Percentiles rank a stretch among this genome's conserved stretches.
Evolutionary conservation across 1,139 yeast species (phyloP).

Genomic region (Saccharomyces hybrid): DNA sequence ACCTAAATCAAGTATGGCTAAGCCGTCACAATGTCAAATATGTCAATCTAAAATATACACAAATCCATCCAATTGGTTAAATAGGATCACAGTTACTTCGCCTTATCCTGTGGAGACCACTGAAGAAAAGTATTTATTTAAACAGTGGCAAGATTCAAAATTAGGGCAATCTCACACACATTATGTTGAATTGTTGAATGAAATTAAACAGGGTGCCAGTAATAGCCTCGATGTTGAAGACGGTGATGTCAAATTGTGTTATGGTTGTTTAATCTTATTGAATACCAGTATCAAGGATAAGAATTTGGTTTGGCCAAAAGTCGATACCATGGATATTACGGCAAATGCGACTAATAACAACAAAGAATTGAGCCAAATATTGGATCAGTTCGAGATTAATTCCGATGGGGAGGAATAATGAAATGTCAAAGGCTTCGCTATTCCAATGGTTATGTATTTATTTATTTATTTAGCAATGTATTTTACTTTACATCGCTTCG

Average conservation of each 20-base stretch:
- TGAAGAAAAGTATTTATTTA: constrained; percentile 39
- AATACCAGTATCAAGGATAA: constrained; percentile 37
- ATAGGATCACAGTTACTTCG: constrained; percentile 60
- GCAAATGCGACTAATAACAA: constrained; percentile 13
- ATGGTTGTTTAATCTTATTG: constrained; percentile 68
- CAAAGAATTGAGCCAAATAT: constrained; percentile 33
- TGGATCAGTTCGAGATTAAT: constrained; percentile 46
- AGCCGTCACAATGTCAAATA: constrained; percentile 37
- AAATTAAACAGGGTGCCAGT: constrained; percentile 7
- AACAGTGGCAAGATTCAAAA: constrained; percentile 31
- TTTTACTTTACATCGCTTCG: neutral
- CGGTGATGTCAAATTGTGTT: constrained; percentile 43
- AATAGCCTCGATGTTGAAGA: constrained; percentile 8
- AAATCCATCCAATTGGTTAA: constrained; percentile 63
- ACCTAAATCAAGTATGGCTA: constrained; percentile 32
- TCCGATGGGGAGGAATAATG: constrained; percentile 32
- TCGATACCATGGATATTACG: neutral
- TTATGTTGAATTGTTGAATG: constrained; percentile 12
- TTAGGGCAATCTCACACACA: constrained; percentile 11
- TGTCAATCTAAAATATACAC: constrained; percentile 47
- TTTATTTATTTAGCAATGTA: neutral
- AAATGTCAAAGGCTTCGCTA: neutral
- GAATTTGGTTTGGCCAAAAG: constrained; percentile 50
- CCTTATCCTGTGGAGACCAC: constrained; percentile 45
- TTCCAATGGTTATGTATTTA: neutral